A percentile compares a stretch with the other conserved stretches of the same genome.
These are phyloP conservation scores for Pichia sp. DNA, from an alignment of 1,139 yeast genomes.

Conservation along the genomic window DNA sequence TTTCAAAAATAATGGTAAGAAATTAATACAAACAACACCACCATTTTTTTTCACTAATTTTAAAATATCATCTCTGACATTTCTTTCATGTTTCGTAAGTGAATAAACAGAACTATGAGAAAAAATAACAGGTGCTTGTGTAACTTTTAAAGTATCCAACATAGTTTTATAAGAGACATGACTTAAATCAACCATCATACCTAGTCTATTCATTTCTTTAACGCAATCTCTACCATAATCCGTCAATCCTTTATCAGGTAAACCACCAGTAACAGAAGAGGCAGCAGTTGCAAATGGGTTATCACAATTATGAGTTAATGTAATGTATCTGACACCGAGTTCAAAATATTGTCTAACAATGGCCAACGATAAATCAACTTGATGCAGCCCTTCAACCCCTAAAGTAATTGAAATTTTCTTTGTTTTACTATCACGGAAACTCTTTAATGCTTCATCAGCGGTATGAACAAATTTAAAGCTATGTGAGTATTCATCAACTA, in stretches of 20 bases:
- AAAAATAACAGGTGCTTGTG: conserved; percentile 45
- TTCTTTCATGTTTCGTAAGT: conserved; percentile 39
- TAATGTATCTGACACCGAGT: conserved; percentile 46
- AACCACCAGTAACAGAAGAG: conserved; percentile 39
- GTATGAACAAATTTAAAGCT: conserved; percentile 36
- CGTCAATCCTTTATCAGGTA: conserved; percentile 41
- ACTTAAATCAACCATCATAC: conserved; percentile 48
- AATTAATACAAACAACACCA: conserved; percentile 47
- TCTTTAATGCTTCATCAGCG: conserved; percentile 36
- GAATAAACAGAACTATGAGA: conserved; percentile 45
- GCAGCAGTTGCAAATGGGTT: conserved; percentile 54
- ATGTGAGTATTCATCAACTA: conserved; percentile 36
- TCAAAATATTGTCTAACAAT: conserved; percentile 44
- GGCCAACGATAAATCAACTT: conserved; percentile 43
- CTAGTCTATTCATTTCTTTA: conserved; percentile 46
- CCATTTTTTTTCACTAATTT: conserved; percentile 36
- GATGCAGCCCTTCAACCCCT: conserved; percentile 52
- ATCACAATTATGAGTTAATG: conserved; percentile 50
- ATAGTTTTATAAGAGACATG: conserved; percentile 50
- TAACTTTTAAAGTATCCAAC: conserved; percentile 38
- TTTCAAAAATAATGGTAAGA: conserved; percentile 39
- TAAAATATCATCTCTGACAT: conserved; percentile 46
- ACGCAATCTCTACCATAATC: conserved; percentile 37
- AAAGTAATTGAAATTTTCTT: conserved; percentile 40
- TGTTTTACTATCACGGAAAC: conserved; percentile 28